Evolutionary conservation across 2,329 filamentous ascomycete genomes (phyloP).

Genomic region (Penicillium sp.): DNA sequence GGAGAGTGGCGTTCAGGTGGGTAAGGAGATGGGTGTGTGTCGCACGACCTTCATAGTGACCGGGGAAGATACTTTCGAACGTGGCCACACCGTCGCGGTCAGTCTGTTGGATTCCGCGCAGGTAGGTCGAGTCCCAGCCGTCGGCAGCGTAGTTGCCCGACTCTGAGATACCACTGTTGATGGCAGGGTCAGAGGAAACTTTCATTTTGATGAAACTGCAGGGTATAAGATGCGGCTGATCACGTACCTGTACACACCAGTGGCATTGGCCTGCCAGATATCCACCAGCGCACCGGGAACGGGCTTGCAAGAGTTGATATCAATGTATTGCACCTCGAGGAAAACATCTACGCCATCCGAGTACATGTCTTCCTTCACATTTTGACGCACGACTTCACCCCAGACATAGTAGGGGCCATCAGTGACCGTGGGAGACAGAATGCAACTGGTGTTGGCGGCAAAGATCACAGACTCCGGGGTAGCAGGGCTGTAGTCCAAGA

Average conservation of each 20-base stretch:
- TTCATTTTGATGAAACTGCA: neutral
- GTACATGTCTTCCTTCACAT: slow-evolving; percentile 43
- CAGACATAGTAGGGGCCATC: slow-evolving; percentile 51
- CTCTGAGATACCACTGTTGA: slow-evolving; percentile 27
- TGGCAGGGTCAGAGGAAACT: neutral
- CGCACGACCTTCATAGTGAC: slow-evolving; percentile 51
- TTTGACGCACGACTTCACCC: slow-evolving; percentile 45
- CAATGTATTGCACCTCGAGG: slow-evolving; percentile 51
- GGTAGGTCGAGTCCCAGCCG: slow-evolving; percentile 46
- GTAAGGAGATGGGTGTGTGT: slow-evolving; percentile 55
- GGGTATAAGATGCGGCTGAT: neutral
- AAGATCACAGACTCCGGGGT: slow-evolving; percentile 38
- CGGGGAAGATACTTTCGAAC: slow-evolving; percentile 52
- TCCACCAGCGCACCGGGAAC: slow-evolving; percentile 44
- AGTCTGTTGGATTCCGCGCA: slow-evolving; percentile 52
- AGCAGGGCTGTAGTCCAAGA: slow-evolving; percentile 27
- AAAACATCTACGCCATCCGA: slow-evolving; percentile 45
- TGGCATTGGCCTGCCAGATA: slow-evolving; percentile 53
- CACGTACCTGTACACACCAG: slow-evolving; percentile 46
- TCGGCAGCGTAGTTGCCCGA: slow-evolving; percentile 31
- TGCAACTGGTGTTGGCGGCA: slow-evolving; percentile 47
- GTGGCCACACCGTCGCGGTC: slow-evolving; percentile 51
- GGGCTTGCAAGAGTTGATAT: slow-evolving; percentile 49
- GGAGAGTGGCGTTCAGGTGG: slow-evolving; percentile 40
- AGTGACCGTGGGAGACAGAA: slow-evolving; percentile 46